Conservation (phyloP, 2,329 filamentous ascomycete genomes). For the Penicillium olsonii region DNA sequence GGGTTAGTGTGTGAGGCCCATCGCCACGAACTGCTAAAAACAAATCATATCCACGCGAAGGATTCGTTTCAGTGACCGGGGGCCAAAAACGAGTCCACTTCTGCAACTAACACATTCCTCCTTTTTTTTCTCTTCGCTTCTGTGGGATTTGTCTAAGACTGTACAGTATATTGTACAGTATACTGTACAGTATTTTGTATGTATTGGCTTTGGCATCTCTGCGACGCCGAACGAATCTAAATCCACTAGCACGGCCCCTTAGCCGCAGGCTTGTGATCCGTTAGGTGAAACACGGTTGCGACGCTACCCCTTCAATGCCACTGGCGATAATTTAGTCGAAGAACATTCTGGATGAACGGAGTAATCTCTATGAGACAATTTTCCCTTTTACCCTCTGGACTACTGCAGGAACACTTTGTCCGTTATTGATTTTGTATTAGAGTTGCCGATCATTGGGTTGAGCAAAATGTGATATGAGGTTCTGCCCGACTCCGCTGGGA, state of each 20-base stretch:
- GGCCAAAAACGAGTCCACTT: conserved; percentile 4
- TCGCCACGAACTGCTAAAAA: conserved; percentile 3
- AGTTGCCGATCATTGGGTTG: conserved; percentile 1
- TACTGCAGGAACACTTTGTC: conserved; percentile 18
- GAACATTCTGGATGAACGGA: conserved; percentile 2
- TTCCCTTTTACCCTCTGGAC: conserved; percentile 6
- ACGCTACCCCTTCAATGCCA: conserved; percentile 15
- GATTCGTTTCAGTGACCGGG: neutral
- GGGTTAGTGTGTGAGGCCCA: neutral
- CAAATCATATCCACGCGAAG: neutral
- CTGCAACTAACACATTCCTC: neutral
- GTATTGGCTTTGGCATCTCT: neutral
- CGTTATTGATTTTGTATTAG: conserved; percentile 12
- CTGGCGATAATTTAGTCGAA: conserved; percentile 7
- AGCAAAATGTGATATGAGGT: conserved; percentile 2
- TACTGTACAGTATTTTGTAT: no score
- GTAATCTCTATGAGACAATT: neutral
- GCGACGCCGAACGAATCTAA: conserved; percentile 9
- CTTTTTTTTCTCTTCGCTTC: neutral
- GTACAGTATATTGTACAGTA: no score
- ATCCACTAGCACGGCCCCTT: conserved; percentile 4
- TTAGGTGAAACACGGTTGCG: conserved; percentile 31
- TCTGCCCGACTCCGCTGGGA: neutral
- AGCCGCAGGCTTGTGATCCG: neutral
- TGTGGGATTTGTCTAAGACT: no score